These are phyloP conservation scores for Celoporthe dispersa DNA, from an alignment of 2,329 filamentous ascomycete species.

Conservation along the genomic window DNA sequence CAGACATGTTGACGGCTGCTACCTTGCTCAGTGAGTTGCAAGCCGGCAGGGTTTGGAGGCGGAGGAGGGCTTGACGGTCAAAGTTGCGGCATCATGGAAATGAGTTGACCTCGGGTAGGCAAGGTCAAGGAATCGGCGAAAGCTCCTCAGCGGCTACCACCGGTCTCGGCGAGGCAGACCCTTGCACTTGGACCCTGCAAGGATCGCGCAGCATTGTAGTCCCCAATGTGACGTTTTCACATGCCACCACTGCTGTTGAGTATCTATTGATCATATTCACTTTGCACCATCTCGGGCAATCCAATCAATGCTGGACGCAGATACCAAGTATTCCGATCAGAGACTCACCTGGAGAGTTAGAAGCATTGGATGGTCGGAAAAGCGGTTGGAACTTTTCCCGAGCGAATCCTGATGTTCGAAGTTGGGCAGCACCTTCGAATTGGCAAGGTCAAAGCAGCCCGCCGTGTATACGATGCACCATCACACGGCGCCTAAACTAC, in stretches of 20 bases:
- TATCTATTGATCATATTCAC: not conserved
- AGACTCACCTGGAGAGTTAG: not conserved
- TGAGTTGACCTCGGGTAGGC: constrained; percentile 7
- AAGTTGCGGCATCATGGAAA: constrained; percentile 14
- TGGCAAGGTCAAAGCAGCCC: not conserved
- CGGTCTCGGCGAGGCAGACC: constrained; percentile 24
- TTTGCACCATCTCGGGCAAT: not conserved
- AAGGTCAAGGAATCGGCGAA: constrained; percentile 3
- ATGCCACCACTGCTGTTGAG: constrained; percentile 18
- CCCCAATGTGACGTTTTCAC: constrained; percentile 10
- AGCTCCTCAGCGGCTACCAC: constrained; percentile 43
- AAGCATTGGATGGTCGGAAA: not conserved
- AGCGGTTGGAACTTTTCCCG: not conserved
- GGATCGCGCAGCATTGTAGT: not conserved
- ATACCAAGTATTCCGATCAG: not conserved
- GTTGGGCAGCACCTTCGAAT: not conserved
- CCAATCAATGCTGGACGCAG: not conserved
- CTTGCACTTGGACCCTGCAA: constrained; percentile 1
- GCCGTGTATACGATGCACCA: not conserved
- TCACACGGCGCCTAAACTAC: not conserved
- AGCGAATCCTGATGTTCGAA: not conserved
- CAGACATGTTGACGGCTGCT: constrained; percentile 55
- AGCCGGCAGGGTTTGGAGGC: constrained; percentile 21
- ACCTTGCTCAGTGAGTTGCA: constrained; percentile 31
- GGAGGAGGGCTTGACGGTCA: constrained; percentile 14